These are phyloP conservation scores for Vitis amurensis DNA, from an alignment of 164 flowering plant genomes.

Conservation along the genomic window DNA sequence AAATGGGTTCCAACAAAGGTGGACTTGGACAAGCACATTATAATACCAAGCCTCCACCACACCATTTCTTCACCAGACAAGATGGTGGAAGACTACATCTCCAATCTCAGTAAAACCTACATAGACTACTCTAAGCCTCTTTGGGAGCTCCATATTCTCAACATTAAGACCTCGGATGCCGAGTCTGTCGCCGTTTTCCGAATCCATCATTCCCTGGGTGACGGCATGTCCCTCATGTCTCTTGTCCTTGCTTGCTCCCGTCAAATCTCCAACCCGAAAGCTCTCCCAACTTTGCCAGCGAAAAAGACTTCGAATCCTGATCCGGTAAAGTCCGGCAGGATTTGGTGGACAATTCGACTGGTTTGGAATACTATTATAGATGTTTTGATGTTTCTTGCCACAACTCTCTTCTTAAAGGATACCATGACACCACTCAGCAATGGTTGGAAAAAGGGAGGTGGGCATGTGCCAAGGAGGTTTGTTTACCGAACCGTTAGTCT, in stretches of 20 bases:
- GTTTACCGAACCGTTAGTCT: slow-evolving; percentile 49
- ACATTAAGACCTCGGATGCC: slow-evolving; percentile 49
- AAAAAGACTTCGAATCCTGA: slow-evolving; percentile 8
- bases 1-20: slow-evolving; percentile 51
- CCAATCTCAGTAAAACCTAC: slow-evolving; percentile 31
- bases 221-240: slow-evolving; percentile 64
- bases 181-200: slow-evolving; percentile 41
- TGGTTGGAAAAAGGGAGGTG: slow-evolving; percentile 18
- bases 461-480: slow-evolving; percentile 23
- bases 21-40: slow-evolving; percentile 43
- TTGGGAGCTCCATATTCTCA: slow-evolving; percentile 72
- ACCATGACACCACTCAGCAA: slow-evolving; percentile 47
- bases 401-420: slow-evolving; percentile 40
- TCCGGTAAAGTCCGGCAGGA: not conserved
- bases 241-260: slow-evolving; percentile 58
- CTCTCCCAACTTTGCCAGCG: slow-evolving; percentile 46
- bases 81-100: slow-evolving; percentile 53
- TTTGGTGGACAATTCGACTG: slow-evolving; percentile 32
- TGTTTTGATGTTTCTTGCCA: slow-evolving; percentile 33
- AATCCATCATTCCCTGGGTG: slow-evolving; percentile 76
- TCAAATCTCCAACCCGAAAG: slow-evolving; percentile 37
- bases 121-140: slow-evolving; percentile 56
- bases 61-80: slow-evolving; percentile 32
- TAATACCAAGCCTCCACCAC: slow-evolving; percentile 34
- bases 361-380: slow-evolving; percentile 46